Evolutionary conservation across 148 eudicot species (phyloP), one percentile per base, ranked within the genome.

Genomic region (Chenopodium berlandieri): DNA sequence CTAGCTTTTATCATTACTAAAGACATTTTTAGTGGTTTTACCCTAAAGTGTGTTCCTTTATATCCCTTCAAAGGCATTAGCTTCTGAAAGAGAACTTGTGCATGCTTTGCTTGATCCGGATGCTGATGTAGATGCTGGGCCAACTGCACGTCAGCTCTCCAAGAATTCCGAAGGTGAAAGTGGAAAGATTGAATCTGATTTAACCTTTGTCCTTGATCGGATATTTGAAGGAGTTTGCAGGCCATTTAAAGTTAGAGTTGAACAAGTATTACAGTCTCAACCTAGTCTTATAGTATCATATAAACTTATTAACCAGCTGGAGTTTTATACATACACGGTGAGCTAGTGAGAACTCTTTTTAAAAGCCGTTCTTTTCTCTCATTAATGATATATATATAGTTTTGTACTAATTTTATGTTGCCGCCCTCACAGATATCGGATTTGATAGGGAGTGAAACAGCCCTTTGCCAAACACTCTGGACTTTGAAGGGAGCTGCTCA

Each of bases 31-130:
- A 11, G 50, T 74, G 48, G 34, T 76, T 47, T 71, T 50, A 40
- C 22, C 27, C 52, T 76, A 34, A 71, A n/a, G 19, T 66, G 13
- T 16, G 17, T 64, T 48, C 74, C 25, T 72, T 20, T 63, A 40
- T 54, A 27, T 70, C 44, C 31, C 70, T 40, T 63, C 81, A 75
- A 88, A 96, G 99, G 99, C 98, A 48, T 88, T 96, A 88, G 99
- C 99, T 83, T 94, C 99, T 81, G 99, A 96, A 90, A 94, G 95
- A 87, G 99, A 96, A 86, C 97, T 96, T 84, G 99, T 96, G 75
- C 91, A 92, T 86, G 98, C 90, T 75, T 87, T 96, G 83, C 93
- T 96, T 86, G 94, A 91, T 90, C 98, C 98, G 22, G 99, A 94
- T 89, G 90, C 91, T 66, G 86, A 83, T 76, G 87, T 89, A 74